Evolutionary conservation across 1,139 yeast genomes (phyloP).

Genomic region (Diutina catenulata): DNA sequence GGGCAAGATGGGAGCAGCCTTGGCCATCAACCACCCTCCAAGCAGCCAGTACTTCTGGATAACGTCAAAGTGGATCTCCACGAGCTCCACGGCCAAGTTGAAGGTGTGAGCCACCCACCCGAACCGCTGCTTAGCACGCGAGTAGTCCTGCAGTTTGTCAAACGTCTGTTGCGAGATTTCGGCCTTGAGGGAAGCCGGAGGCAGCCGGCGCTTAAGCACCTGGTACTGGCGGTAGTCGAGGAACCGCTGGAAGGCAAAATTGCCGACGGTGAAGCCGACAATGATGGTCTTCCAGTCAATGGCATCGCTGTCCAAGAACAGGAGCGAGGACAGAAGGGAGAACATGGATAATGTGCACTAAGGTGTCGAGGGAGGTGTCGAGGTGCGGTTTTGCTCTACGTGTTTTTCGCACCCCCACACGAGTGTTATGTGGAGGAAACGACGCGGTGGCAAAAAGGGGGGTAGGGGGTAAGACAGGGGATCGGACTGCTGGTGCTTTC

Average conservation of each 20-base stretch:
- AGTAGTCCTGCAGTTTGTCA: slow-evolving; percentile 66
- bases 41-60: slow-evolving; percentile 60
- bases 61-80: slow-evolving; percentile 46
- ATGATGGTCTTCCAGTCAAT: slow-evolving; percentile 73
- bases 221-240: slow-evolving; percentile 68
- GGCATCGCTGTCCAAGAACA: slow-evolving; percentile 40
- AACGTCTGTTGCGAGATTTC: slow-evolving; percentile 66
- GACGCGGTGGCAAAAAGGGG: too few species aligned
- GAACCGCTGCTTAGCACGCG: slow-evolving; percentile 72
- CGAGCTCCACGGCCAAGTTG: slow-evolving; percentile 43
- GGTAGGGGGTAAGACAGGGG: too few species aligned
- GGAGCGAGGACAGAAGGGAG: slow-evolving; percentile 10
- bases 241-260: slow-evolving; percentile 64
- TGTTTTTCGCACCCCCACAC: too few species aligned
- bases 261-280: slow-evolving; percentile 64
- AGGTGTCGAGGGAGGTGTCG: too few species aligned
- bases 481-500: too few species aligned
- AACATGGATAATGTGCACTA: too few species aligned
- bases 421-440: too few species aligned
- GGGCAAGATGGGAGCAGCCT: slow-evolving; percentile 13
- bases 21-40: slow-evolving; percentile 24
- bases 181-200: slow-evolving; percentile 54
- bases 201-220: slow-evolving; percentile 40
- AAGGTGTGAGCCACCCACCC: slow-evolving; percentile 44
- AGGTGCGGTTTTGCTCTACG: too few species aligned